Base-by-base conservation (phyloP, 257 asterid species). In the Cordia subcordata region DNA sequence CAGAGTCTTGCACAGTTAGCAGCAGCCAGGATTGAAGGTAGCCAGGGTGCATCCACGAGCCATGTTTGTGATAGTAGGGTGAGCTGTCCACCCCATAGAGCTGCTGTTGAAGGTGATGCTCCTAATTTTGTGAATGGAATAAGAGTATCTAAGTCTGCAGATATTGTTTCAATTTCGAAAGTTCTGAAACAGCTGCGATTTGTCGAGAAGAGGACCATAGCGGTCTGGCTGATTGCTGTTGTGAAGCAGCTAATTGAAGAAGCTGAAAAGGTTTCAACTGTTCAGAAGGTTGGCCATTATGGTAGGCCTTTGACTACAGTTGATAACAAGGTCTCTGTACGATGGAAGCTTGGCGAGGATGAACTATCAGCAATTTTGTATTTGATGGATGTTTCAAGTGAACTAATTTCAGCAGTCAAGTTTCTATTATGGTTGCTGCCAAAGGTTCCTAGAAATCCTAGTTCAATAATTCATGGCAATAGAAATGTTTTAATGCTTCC, bases 11-110 rank as follows among this genome's bases (percentile, higher is more conserved):
- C 97, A 21, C 99, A 94, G 53, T 76, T 94, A 69, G 96, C 96
- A 62, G 85, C 94, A 69, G 86, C 96, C 54, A 88, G 99, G 69
- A 87, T 94, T 76, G 99, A 90, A 75, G 84, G 96, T 72, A 94
- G 99, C 67, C 97, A 87, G 67, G 97, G 99, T 64, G 96, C 99
- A 66, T 90, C 99, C 39, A 80, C 96, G 0, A 94, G 99, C 72
- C 96, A 94, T 82, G 77, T 79, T 63, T 90, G 99, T 79, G 96
- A 90, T 74, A 85, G 69, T 68, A 85, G 78, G 84, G 59, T 74
- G 53, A 77, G 81, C 66, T 94, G 99, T 81, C 82, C 95, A 33
- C 96, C 83, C 66, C 96, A 94, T 20, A 80, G 78, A 68, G 69
- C 77, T 61, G 84, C 79, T 64, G 61, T 67, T 55, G 94, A 83